Evolutionary conservation across 2,329 filamentous ascomycete species (phyloP), one percentile per base, ranked within the genome.

Genomic region (Aspergillus sojae): DNA sequence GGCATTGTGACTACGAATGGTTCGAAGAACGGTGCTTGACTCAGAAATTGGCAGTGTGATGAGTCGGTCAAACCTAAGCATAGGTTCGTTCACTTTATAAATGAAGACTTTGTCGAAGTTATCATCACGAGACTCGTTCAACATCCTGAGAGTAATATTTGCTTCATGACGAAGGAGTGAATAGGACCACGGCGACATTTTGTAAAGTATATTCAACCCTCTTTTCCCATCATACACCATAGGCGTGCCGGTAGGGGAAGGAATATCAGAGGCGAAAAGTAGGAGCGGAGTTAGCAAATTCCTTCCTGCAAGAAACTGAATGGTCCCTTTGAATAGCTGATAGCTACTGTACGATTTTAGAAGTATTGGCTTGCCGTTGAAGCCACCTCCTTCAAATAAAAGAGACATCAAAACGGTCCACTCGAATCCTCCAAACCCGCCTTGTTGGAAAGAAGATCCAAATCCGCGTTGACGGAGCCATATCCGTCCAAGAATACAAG

Each of bases 371-470:
- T 88, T 86, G 2, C 91, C 91, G 64, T 89, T 89, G 7, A 87
- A 85, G 7, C 89, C 90, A 30, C 92, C 92, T n/a, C 87, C 88
- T 75, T 93, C 89, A 48, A 98, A 83, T 2, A 98, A 81, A 16
- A 97, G 82, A 36, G 94, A 92, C 74, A 94, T 86, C 56, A 95
- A 81, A n/a, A 88, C 81, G 0, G 91, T 86, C 92, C 93, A 98
- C 75, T 99, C 95, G 68, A 97, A 96, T 68, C 92, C 88, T 3
- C 95, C 95, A 75, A 99, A 97, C 0, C 95, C 95, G 52, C 95
- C 94, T 50, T 84, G 81, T 2, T 87, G 84, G n/a, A 93, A 78
- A 26, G 85, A 81, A 52, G 91, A 86, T 19, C 85, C 85, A 68
- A 97, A 91, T 0, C 93, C 93, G 61, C 94, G 88, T 78, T 98